Conservation (phyloP, 2,329 filamentous ascomycete genomes). For the Zalaria sp. region DNA sequence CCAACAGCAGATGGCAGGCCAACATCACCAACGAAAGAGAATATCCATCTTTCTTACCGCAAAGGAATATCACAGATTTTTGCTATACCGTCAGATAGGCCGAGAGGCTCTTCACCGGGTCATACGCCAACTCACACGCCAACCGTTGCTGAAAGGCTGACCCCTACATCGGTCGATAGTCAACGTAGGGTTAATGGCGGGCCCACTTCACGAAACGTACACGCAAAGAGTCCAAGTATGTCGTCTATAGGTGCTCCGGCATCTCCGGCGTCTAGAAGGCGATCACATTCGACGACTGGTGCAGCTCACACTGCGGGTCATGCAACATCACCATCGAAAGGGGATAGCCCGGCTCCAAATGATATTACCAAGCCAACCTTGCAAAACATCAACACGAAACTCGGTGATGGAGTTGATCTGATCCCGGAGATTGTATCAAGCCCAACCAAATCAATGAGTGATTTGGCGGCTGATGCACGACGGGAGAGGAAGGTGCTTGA, state of each 20-base stretch:
- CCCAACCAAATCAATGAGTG: constrained; percentile 42
- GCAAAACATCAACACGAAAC: not conserved
- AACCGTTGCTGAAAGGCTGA: too few relatives aligned
- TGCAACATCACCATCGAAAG: not conserved
- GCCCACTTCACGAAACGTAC: not conserved
- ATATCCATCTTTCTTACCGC: constrained; percentile 33
- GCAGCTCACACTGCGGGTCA: not conserved
- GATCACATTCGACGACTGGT: not conserved
- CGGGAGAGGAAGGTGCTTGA: constrained; percentile 91
- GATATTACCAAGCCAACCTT: not conserved
- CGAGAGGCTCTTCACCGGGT: not conserved
- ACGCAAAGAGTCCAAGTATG: not conserved
- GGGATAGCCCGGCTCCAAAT: not conserved
- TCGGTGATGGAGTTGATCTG: not conserved
- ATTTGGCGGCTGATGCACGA: constrained; percentile 74
- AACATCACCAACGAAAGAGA: constrained; percentile 31
- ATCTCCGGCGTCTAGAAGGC: not conserved
- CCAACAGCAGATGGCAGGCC: constrained; percentile 16
- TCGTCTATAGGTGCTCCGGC: not conserved
- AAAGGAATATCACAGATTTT: constrained; percentile 36
- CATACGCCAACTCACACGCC: too few relatives aligned
- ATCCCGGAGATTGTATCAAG: constrained; percentile 7
- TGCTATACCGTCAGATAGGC: constrained; percentile 9
- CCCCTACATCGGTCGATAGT: not conserved
- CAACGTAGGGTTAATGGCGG: not conserved